Conservation (phyloP, 2,329 filamentous ascomycete genomes). For the Fusarium keratoplasticum region DNA sequence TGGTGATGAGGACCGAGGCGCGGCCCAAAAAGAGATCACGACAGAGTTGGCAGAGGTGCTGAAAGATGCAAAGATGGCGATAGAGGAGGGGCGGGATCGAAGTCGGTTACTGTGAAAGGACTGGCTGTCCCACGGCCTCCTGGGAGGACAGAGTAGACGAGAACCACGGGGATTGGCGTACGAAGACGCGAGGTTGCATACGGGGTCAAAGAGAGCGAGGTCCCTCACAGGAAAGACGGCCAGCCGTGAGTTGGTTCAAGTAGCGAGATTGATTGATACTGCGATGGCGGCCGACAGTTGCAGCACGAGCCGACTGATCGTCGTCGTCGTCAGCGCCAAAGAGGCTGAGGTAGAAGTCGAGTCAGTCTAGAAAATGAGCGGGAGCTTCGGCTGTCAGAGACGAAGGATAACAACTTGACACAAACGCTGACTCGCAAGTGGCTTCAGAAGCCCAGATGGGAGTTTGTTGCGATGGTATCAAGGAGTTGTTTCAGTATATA, state of each 20-base stretch:
- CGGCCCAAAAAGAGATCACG: not conserved
- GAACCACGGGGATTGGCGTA: slow-evolving; percentile 36
- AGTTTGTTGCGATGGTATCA: slow-evolving; percentile 14
- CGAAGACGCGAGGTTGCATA: slow-evolving; percentile 45
- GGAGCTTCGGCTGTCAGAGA: not conserved
- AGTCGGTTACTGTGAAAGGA: slow-evolving; percentile 13
- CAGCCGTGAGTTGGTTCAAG: slow-evolving; percentile 22
- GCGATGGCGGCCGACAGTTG: slow-evolving; percentile 6
- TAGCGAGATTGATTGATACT: slow-evolving; percentile 5
- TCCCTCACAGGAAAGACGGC: slow-evolving; percentile 20
- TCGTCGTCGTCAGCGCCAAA: slow-evolving; percentile 8
- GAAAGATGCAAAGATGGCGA: slow-evolving; percentile 6
- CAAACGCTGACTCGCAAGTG: slow-evolving; percentile 15
- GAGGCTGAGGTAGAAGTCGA: slow-evolving; percentile 3
- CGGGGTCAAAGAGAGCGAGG: slow-evolving; percentile 24
- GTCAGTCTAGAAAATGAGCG: not conserved
- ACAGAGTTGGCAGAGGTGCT: slow-evolving; percentile 1
- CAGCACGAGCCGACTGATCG: slow-evolving; percentile 3
- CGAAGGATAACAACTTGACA: slow-evolving; percentile 14
- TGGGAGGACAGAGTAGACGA: slow-evolving; percentile 39
- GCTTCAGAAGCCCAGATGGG: not conserved
- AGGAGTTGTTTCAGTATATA: slow-evolving; percentile 21
- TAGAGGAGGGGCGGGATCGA: slow-evolving; percentile 10
- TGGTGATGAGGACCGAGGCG: not conserved
- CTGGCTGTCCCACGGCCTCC: slow-evolving; percentile 34